These are phyloP conservation scores for Aureobasidium sp. DNA, from an alignment of 2,329 filamentous ascomycete species.

Conservation along the genomic window DNA sequence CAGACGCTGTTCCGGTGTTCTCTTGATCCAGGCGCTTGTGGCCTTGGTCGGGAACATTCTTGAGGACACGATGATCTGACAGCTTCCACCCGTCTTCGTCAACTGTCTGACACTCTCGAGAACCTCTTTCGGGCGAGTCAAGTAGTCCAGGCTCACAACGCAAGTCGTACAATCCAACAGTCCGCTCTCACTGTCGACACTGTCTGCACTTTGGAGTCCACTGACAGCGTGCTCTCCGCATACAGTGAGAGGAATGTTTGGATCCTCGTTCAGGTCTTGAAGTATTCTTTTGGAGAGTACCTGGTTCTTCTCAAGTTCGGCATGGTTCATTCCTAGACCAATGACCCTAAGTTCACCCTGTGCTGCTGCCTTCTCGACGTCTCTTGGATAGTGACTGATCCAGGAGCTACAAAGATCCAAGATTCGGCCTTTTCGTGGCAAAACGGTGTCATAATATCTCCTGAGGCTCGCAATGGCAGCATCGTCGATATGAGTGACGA, in stretches of 20 bases:
- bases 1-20: slow-evolving; percentile 40
- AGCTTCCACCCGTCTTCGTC: slow-evolving; percentile 37
- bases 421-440: slow-evolving; percentile 38
- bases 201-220: slow-evolving; percentile 2
- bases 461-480: slow-evolving; percentile 39
- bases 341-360: slow-evolving; percentile 34
- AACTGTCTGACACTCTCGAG: slow-evolving; percentile 35
- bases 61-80: slow-evolving; percentile 48
- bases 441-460: slow-evolving; percentile 39
- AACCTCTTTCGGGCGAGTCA: slow-evolving; percentile 41
- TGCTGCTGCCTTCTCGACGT: slow-evolving; percentile 27
- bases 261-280: slow-evolving; percentile 41
- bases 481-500: slow-evolving; percentile 50
- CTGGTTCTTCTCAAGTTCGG: slow-evolving; percentile 33
- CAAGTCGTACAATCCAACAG: slow-evolving; percentile 43
- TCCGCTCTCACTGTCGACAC: neutral
- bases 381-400: slow-evolving; percentile 40
- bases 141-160: slow-evolving; percentile 47
- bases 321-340: slow-evolving; percentile 43
- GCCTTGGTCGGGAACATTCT: slow-evolving; percentile 48
- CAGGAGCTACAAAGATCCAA: slow-evolving; percentile 48
- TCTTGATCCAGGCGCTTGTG: slow-evolving; percentile 41
- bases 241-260: slow-evolving; percentile 25
- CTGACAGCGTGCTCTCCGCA: slow-evolving; percentile 11
- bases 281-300: slow-evolving; percentile 24